These are phyloP conservation scores for Trichophyton verrucosum DNA, from an alignment of 2,329 filamentous ascomycete genomes.

Conservation along the genomic window DNA sequence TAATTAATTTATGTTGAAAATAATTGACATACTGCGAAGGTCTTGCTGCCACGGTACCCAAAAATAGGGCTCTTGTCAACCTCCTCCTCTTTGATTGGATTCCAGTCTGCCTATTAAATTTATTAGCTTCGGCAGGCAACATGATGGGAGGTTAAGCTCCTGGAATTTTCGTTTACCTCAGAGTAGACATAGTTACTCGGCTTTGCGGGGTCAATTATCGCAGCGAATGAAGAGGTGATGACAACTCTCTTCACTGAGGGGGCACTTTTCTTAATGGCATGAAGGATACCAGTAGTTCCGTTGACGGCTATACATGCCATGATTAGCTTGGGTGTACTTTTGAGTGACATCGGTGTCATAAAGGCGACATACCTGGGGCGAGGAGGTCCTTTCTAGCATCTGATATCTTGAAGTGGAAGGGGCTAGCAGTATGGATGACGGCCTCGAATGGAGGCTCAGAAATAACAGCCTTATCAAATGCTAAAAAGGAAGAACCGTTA, in stretches of 20 bases:
- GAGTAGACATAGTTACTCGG: slow-evolving; percentile 23
- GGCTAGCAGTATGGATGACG: slow-evolving; percentile 62
- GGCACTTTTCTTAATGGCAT: slow-evolving; percentile 48
- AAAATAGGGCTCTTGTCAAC: slow-evolving; percentile 22
- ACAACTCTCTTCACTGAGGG: slow-evolving; percentile 61
- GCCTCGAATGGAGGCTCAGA: slow-evolving; percentile 56
- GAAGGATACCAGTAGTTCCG: slow-evolving; percentile 51
- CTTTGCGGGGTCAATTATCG: slow-evolving; percentile 42
- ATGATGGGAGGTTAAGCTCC: neutral
- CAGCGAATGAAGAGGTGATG: slow-evolving; percentile 57
- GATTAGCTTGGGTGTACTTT: neutral
- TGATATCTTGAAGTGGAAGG: slow-evolving; percentile 63
- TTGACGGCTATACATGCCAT: slow-evolving; percentile 40
- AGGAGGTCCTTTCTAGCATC: slow-evolving; percentile 50
- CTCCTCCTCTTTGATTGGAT: slow-evolving; percentile 34
- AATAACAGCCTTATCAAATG: slow-evolving; percentile 54
- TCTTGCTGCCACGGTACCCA: slow-evolving; percentile 44
- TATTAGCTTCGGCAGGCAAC: neutral
- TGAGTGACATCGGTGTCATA: neutral
- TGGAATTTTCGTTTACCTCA: slow-evolving; percentile 7
- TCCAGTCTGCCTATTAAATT: slow-evolving; percentile 28
- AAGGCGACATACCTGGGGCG: slow-evolving; percentile 40
- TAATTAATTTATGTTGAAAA: neutral
- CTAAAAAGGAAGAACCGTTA: slow-evolving; percentile 20
- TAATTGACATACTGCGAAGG: slow-evolving; percentile 22